phyloP scores from a whole-genome alignment of 2,329 filamentous ascomycete genomes.

The Cladosporium sp. region DNA sequence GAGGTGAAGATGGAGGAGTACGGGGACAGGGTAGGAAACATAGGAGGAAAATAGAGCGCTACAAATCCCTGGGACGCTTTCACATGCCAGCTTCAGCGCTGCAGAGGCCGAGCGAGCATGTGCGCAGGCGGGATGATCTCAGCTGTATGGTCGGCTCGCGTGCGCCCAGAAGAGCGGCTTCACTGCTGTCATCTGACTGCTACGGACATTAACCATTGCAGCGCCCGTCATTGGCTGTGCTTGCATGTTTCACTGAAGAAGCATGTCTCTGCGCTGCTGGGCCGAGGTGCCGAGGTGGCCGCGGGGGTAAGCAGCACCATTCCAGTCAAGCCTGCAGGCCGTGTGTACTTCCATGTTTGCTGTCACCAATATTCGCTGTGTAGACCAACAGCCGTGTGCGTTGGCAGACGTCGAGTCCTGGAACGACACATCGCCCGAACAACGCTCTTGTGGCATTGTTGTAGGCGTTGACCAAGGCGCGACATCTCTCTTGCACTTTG shows the following conservation, averaged over 20 bases:
- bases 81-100: slow-evolving; percentile 2
- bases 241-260: background rate
- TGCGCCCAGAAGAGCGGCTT: background rate
- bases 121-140: slow-evolving; percentile 11
- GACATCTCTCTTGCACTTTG: too few species aligned
- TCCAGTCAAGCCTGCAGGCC: background rate
- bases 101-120: background rate
- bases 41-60: background rate
- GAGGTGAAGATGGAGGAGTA: background rate
- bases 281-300: background rate
- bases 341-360: background rate
- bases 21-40: background rate
- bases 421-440: too few species aligned
- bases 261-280: background rate
- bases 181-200: slow-evolving; percentile 6
- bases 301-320: slow-evolving; percentile 1
- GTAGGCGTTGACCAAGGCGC: too few species aligned
- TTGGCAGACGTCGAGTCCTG: too few species aligned
- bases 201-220: slow-evolving; percentile 3
- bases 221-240: background rate
- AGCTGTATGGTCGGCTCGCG: background rate
- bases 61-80: slow-evolving; percentile 9
- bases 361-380: too few species aligned
- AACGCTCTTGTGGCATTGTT: too few species aligned
- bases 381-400: too few species aligned